A percentile compares a stretch with the other conserved stretches of the same genome.
These are phyloP conservation scores for Lipomyces orientalis DNA, from an alignment of 805 yeast species.

Conservation along the genomic window DNA sequence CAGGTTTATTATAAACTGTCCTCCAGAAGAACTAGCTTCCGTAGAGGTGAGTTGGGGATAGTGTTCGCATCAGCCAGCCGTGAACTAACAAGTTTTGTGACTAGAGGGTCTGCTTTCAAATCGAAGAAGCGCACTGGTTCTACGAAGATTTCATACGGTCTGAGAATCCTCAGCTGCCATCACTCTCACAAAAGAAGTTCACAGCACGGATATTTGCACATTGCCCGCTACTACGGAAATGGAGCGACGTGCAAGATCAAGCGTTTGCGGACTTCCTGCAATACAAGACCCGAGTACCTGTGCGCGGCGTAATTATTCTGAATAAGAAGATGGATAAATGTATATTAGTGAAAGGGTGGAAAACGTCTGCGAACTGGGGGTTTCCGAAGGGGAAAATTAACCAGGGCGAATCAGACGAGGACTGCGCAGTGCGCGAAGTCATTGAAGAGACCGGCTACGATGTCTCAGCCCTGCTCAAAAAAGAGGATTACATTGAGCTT, in stretches of 20 bases:
- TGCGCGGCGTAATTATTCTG: slow-evolving; percentile 90
- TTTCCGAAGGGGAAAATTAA: slow-evolving; percentile 97
- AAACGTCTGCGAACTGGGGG: slow-evolving; percentile 79
- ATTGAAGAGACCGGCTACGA: slow-evolving; percentile 94
- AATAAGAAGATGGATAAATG: slow-evolving; percentile 65
- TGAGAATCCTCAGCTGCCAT: slow-evolving; percentile 75
- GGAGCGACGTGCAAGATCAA: slow-evolving; percentile 50
- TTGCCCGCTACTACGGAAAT: slow-evolving; percentile 54
- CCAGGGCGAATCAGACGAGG: slow-evolving; percentile 85
- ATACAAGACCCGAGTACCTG: slow-evolving; percentile 91
- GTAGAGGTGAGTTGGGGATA: slow-evolving; percentile 50
- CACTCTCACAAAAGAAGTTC: slow-evolving; percentile 76
- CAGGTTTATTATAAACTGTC: slow-evolving; percentile 88
- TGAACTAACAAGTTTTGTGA: slow-evolving; percentile 20
- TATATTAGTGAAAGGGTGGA: slow-evolving; percentile 82
- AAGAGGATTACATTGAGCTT: slow-evolving; percentile 78
- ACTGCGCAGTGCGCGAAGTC: slow-evolving; percentile 91
- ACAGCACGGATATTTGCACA: slow-evolving; percentile 79
- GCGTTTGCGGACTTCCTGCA: slow-evolving; percentile 80
- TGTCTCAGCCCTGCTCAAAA: slow-evolving; percentile 67
- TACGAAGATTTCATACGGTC: slow-evolving; percentile 82
- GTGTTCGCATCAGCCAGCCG: not conserved
- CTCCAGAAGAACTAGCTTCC: slow-evolving; percentile 85
- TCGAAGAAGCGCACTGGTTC: slow-evolving; percentile 99
- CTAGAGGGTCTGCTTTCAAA: slow-evolving; percentile 81